Evolutionary conservation across 768 basidiomycete species (phyloP).

Genomic region (Tulasnella sp.): DNA sequence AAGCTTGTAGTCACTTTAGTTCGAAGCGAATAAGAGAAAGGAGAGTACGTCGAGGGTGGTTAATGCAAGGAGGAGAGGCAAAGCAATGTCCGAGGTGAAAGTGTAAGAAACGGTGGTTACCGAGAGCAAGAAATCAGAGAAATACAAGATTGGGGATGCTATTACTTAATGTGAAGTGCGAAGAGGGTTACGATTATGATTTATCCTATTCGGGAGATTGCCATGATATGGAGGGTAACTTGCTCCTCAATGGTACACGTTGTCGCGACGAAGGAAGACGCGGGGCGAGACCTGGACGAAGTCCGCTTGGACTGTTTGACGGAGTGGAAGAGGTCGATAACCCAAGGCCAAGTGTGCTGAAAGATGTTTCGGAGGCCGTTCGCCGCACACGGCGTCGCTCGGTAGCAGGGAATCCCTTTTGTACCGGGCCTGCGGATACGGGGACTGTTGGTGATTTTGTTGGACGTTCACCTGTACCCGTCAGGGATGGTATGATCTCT

Average conservation of each 20-base stretch:
- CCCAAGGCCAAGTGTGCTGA: conserved; percentile 1
- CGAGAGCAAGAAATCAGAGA: too few relatives aligned
- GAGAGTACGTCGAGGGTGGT: too few relatives aligned
- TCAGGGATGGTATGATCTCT: conserved; percentile 69
- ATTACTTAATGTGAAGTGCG: too few relatives aligned
- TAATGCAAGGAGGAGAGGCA: too few relatives aligned
- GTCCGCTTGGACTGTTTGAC: background rate
- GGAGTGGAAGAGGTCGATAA: background rate
- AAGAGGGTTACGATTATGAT: background rate
- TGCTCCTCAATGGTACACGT: background rate
- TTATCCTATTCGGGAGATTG: background rate
- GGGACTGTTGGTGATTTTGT: conserved; percentile 30
- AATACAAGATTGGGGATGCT: too few relatives aligned
- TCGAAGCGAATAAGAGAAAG: too few relatives aligned
- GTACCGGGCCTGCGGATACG: background rate
- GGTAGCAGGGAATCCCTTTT: conserved; percentile 11
- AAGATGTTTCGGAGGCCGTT: conserved; percentile 47
- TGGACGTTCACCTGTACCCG: conserved; percentile 33
- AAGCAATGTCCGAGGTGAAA: too few relatives aligned
- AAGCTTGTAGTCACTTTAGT: too few relatives aligned
- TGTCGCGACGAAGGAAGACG: background rate
- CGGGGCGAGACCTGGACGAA: background rate
- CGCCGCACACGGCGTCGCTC: conserved; percentile 39
- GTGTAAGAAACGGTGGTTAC: too few relatives aligned
- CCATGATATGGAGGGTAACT: background rate